These are phyloP conservation scores for Epichloe typhina DNA, from an alignment of 2,329 filamentous ascomycete species.

Conservation along the genomic window DNA sequence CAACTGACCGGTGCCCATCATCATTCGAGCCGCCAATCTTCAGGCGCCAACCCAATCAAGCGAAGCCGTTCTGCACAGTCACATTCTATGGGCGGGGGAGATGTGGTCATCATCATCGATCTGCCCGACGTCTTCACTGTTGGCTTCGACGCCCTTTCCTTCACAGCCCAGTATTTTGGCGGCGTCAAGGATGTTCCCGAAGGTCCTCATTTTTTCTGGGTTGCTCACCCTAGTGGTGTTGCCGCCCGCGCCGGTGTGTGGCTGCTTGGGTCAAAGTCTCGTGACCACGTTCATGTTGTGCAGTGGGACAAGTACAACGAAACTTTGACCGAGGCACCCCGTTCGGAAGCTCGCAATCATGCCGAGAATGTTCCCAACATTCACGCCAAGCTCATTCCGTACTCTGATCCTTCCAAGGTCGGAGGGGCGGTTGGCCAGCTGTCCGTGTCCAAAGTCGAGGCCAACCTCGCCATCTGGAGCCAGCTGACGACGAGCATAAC, in stretches of 20 bases:
- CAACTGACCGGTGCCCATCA: background rate
- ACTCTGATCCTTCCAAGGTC: slow-evolving; percentile 23
- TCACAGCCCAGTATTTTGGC: slow-evolving; percentile 33
- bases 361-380: slow-evolving; percentile 26
- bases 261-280: slow-evolving; percentile 28
- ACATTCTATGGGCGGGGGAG: slow-evolving; percentile 28
- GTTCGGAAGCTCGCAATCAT: slow-evolving; percentile 31
- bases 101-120: slow-evolving; percentile 39
- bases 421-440: slow-evolving; percentile 9
- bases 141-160: slow-evolving; percentile 38
- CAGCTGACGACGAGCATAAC: slow-evolving; percentile 37
- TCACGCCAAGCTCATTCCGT: slow-evolving; percentile 31
- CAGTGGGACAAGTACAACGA: slow-evolving; percentile 46
- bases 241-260: slow-evolving; percentile 44
- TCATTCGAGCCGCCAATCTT: background rate
- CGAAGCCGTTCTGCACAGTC: slow-evolving; percentile 8
- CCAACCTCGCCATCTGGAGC: slow-evolving; percentile 32
- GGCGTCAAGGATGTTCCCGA: slow-evolving; percentile 42
- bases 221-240: slow-evolving; percentile 32
- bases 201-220: slow-evolving; percentile 48
- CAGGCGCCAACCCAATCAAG: background rate
- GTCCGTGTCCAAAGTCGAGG: slow-evolving; percentile 9
- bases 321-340: slow-evolving; percentile 34
- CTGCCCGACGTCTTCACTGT: slow-evolving; percentile 38
- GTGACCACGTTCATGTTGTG: slow-evolving; percentile 29